Evolutionary conservation across 2,329 filamentous ascomycete genomes (phyloP), one percentile per base, ranked within the genome.

Genomic region (Ascochyta koolunga): DNA sequence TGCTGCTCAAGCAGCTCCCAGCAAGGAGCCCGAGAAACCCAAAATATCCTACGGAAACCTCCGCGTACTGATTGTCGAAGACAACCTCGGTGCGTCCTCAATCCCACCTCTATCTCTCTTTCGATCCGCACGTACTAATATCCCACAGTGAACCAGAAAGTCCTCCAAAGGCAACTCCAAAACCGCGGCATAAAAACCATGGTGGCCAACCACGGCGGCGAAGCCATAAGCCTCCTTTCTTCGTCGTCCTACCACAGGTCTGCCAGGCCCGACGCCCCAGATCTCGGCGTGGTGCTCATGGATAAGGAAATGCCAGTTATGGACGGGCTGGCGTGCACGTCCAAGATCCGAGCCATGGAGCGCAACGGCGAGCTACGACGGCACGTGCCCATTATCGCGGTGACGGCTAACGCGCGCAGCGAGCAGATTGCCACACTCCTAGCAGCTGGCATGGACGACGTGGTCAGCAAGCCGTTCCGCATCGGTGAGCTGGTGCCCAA

Each of bases 381-480:
- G 2, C 75, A 77, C 44, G 62, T 77, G 2, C 75, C 75, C 2
- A 77, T 77, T 49, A 76, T 77, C 24, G 75, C 74, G 0, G 75
- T 77, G 16, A 77, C 75, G 10, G 75, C 75, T 8, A 77, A 77
- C 46, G 75, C 75, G 25, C 49, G 75, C 2, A 68, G 66, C 27
- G 75, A 76, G 56, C 75, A 77, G 59, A 76, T 77, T 39, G 66
- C 69, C 3, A 73, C 74, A 5, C 59, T 77, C 21, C 54, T 75
- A 0, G 69, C 60, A 5, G 75, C 68, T 1, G 75, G 75, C 22
- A 76, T 77, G 75, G 79, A 82, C 55, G 79, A 81, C 60, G 79
- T 82, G 3, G 79, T 82, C 3, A 75, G 70, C 24, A 82, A 82
- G 57, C 80, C 80, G 0, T 82, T 82, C 59, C 69, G 79, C n/a